Conservation (phyloP, 2,329 filamentous ascomycete species). For the Chaetomiaceae sp. region DNA sequence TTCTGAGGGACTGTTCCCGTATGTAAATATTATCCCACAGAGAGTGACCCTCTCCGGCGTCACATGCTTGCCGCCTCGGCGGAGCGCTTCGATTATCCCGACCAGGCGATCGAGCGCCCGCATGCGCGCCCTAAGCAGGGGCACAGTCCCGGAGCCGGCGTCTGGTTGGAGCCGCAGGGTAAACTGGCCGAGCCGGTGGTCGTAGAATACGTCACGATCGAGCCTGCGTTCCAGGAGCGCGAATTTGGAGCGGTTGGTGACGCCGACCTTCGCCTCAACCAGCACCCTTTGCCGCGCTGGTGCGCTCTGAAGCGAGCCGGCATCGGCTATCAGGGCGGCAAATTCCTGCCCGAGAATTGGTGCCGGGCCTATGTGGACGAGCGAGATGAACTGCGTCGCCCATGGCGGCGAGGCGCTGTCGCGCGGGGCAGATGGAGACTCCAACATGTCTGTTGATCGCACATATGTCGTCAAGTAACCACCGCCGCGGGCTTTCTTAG, state of each 20-base stretch:
- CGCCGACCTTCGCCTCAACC: slow-evolving; percentile 52
- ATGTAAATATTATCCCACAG: slow-evolving; percentile 63
- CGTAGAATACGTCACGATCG: slow-evolving; percentile 61
- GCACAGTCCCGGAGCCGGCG: slow-evolving; percentile 56
- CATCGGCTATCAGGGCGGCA: not conserved
- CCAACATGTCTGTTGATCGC: slow-evolving; percentile 42
- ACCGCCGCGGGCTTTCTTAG: slow-evolving; percentile 32
- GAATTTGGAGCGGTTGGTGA: slow-evolving; percentile 52
- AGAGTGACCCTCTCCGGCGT: slow-evolving; percentile 57
- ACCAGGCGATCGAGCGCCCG: slow-evolving; percentile 67
- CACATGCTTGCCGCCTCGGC: slow-evolving; percentile 51
- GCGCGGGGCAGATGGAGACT: slow-evolving; percentile 24
- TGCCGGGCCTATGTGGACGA: slow-evolving; percentile 51
- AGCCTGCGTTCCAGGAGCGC: slow-evolving; percentile 50
- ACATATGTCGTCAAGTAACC: slow-evolving; percentile 35
- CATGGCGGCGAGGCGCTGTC: slow-evolving; percentile 37
- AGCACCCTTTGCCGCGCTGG: slow-evolving; percentile 36
- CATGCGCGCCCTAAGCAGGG: slow-evolving; percentile 55
- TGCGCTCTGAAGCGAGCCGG: slow-evolving; percentile 10
- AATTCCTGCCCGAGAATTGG: slow-evolving; percentile 3
- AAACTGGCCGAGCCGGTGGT: slow-evolving; percentile 56
- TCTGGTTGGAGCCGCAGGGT: slow-evolving; percentile 55
- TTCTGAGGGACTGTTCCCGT: slow-evolving; percentile 37
- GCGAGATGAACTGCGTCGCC: slow-evolving; percentile 55
- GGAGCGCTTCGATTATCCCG: slow-evolving; percentile 63